These are phyloP conservation scores for Plantago ovata DNA, from an alignment of 257 asterid species.

Conservation along the genomic window DNA sequence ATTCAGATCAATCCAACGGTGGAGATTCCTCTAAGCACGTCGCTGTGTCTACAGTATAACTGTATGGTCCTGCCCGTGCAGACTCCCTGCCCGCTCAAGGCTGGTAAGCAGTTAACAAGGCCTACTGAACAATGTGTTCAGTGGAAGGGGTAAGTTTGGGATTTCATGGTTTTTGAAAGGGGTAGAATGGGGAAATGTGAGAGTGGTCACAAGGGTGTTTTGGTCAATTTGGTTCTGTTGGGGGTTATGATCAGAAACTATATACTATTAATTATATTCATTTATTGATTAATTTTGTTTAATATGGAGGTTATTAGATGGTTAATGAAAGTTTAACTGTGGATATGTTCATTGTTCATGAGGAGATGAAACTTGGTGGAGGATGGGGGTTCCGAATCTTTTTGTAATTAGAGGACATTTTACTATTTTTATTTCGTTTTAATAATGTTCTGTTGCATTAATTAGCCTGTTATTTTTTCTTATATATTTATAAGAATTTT, in stretches of 20 bases:
- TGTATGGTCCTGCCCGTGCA: constrained; percentile 84
- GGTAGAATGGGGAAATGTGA: constrained; percentile 24
- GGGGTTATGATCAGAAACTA: no score
- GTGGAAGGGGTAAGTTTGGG: constrained; percentile 61
- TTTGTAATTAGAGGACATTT: constrained; percentile 27
- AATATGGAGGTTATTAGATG: constrained; percentile 11
- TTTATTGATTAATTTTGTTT: constrained; percentile 16
- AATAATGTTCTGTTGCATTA: background rate
- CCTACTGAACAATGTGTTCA: constrained; percentile 70
- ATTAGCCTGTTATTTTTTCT: no score
- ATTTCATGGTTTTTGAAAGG: constrained; percentile 15
- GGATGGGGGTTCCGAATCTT: constrained; percentile 11
- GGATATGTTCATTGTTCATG: constrained; percentile 24
- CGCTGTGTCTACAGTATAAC: constrained; percentile 86
- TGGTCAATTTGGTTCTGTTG: no score
- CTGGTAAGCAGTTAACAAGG: constrained; percentile 81
- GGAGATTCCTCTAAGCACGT: constrained; percentile 65
- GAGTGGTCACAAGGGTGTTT: no score
- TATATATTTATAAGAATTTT: no score
- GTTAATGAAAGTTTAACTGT: constrained; percentile 20
- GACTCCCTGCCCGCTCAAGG: constrained; percentile 81
- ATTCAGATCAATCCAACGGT: constrained; percentile 74
- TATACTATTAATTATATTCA: constrained; percentile 15
- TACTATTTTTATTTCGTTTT: background rate
- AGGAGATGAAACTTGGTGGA: background rate